phyloP scores from a whole-genome alignment of 495 filamentous ascomycete species.

The Parachaetomium inaequale region DNA sequence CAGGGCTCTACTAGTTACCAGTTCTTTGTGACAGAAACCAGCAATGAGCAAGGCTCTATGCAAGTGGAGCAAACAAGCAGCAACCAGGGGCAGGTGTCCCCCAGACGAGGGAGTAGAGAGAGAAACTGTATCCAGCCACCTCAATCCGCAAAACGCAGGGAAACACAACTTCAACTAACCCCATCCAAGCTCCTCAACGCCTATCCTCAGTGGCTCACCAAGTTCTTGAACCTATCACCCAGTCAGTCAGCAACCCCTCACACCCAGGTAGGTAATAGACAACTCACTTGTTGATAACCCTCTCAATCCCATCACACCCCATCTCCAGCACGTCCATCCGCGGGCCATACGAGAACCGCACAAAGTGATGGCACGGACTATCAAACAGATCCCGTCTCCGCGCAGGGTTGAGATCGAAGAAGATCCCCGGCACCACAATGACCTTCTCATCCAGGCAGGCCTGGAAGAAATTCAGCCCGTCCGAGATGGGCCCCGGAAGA shows the following conservation, averaged over 20 bases:
- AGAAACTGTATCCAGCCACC: no score
- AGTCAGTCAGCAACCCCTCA: not conserved
- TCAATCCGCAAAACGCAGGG: no score
- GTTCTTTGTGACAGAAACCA: no score
- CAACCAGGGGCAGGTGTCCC: no score
- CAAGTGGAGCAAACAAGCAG: no score
- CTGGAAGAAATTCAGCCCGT: slow-evolving; percentile 95
- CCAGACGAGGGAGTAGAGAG: no score
- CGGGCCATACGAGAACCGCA: slow-evolving; percentile 86
- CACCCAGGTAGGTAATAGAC: not conserved
- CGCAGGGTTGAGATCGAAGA: slow-evolving; percentile 88
- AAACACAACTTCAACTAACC: no score
- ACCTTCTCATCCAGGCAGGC: slow-evolving; percentile 88
- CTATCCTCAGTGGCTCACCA: slow-evolving; percentile 13
- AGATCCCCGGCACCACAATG: slow-evolving; percentile 92
- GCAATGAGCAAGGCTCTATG: no score
- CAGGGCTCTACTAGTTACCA: no score
- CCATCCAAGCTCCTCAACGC: not conserved
- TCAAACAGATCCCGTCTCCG: slow-evolving; percentile 88
- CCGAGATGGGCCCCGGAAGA: slow-evolving; percentile 72
- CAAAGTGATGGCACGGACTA: slow-evolving; percentile 92
- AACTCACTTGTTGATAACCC: slow-evolving; percentile 64
- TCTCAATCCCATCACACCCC: slow-evolving; percentile 86
- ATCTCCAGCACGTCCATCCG: slow-evolving; percentile 80
- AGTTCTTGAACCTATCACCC: slow-evolving; percentile 15